Percentiles rank a stretch among this genome's conserved stretches.
These are phyloP conservation scores for carrot (Daucus carota) DNA, from an alignment of 129 eudicot genomes.

Conservation along the genomic window DNA sequence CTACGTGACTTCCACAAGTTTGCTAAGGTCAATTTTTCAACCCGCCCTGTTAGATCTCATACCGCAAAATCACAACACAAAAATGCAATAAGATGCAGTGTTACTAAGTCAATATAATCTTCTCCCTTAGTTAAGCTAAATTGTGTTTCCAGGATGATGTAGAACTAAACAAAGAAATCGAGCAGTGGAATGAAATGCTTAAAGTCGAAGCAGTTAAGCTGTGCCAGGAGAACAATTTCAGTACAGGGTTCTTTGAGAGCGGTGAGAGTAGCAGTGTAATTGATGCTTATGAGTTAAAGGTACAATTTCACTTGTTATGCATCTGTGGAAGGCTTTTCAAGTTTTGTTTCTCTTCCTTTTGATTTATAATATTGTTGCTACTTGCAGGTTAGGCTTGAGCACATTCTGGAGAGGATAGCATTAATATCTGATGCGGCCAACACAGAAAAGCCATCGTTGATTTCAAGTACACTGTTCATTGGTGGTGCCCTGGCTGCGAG, in stretches of 20 bases:
- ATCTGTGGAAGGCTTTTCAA: neutral
- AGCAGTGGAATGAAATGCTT: constrained; percentile 84
- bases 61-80: neutral
- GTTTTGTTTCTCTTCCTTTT: neutral
- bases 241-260: constrained; percentile 84
- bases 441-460: constrained; percentile 75
- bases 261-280: constrained; percentile 68
- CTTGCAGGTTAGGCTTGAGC: constrained; percentile 90
- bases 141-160: constrained; percentile 60
- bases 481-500: constrained; percentile 98
- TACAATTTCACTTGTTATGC: constrained; percentile 13
- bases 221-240: constrained; percentile 91
- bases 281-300: constrained; percentile 96
- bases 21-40: constrained; percentile 54
- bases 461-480: constrained; percentile 55
- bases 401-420: constrained; percentile 86
- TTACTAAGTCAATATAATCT: neutral
- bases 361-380: neutral
- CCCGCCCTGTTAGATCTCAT: neutral
- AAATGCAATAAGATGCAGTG: neutral
- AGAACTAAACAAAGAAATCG: constrained; percentile 80
- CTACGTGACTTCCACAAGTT: constrained; percentile 83
- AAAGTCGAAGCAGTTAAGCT: constrained; percentile 74
- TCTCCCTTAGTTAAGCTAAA: neutral
- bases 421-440: constrained; percentile 92